Base-by-base conservation (phyloP, 179 eudicot species). In the Heliamphora pulchella region DNA sequence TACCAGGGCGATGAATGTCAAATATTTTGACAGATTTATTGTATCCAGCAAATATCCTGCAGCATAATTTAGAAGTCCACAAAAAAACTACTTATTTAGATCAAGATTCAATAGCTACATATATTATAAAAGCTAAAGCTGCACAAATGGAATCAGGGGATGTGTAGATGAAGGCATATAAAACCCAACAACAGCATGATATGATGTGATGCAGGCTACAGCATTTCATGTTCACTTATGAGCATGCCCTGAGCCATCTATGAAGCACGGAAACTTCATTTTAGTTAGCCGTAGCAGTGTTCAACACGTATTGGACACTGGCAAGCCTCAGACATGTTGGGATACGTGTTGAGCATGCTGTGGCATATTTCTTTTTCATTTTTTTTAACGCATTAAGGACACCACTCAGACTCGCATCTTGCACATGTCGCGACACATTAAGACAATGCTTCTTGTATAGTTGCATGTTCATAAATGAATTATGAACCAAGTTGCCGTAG, bases 1-100 rank as follows among this genome's bases (percentile, higher is more conserved):
- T 91, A 80, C 99, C 99, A 77, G 99, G 99, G 54, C 98, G 97
- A 86, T 96, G 98, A 57, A 92, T 84, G 83, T 96, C 98, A 88
- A 96, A 96, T 78, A 87, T 82, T 83, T 98, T 87, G 71, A 96
- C 71, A 70, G 89, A 82, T 85, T 92, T 96, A 80, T 96, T 96
- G 87, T 96, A 94, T 46, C 99, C 99, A 74, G 96, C 99, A 90
- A 89, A 91, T 82, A 96, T 86, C 91, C 99, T 96, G 83, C 64
- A 80, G 79, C 8, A 15, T 58, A 71, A 71, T 53, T 31, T 39
- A 77, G 39, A 22, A 79, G 78, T 68, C 74, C 65, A n/a, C 47
- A 20, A 5, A 72, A 75, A 58, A 79, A 48, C 18, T 70, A 2
- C 54, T 46, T 46, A 31, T 51, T 22, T 9, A 1, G 10, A 53